A percentile compares a stretch with the other conserved stretches of the same genome.
Conservation (phyloP, 306 rosid genomes). For the Lagenaria siceraria region DNA sequence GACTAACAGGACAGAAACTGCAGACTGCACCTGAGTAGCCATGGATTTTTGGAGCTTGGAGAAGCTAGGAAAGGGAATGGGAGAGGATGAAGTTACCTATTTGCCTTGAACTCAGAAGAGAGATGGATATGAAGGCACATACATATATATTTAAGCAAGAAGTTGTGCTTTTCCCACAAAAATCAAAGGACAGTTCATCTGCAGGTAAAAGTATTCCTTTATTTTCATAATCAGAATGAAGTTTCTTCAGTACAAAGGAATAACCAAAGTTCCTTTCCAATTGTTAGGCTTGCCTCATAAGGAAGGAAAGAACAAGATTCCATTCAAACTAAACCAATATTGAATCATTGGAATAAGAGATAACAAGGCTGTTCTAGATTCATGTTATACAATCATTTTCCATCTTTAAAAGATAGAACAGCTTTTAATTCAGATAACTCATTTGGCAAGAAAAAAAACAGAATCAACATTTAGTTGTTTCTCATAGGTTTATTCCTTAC, state of each 20-base stretch:
- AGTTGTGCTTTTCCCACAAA: conserved; percentile 8
- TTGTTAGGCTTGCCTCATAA: conserved; percentile 24
- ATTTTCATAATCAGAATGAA: neutral
- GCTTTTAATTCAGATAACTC: neutral
- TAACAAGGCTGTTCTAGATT: neutral
- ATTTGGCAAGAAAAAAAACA: neutral
- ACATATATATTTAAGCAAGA: conserved; percentile 6
- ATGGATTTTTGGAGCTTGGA: conserved; percentile 23
- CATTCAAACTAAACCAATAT: conserved; percentile 3
- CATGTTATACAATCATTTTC: neutral
- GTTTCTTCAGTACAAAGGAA: conserved; percentile 39
- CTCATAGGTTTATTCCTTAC: neutral
- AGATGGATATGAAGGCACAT: neutral
- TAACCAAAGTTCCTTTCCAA: conserved; percentile 38
- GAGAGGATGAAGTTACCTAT: neutral
- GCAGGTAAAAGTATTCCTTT: neutral
- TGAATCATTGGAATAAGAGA: neutral
- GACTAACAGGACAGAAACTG: conserved; percentile 39
- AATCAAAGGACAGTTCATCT: neutral
- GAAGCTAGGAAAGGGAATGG: neutral
- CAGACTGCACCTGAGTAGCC: conserved; percentile 55
- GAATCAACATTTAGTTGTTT: neutral
- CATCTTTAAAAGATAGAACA: neutral
- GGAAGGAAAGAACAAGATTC: conserved; percentile 31
- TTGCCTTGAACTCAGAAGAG: neutral